A percentile compares a stretch with the other conserved stretches of the same genome.
These are phyloP conservation scores for Odontarrhena argentea DNA, from an alignment of 345 rosid genomes.

Conservation along the genomic window DNA sequence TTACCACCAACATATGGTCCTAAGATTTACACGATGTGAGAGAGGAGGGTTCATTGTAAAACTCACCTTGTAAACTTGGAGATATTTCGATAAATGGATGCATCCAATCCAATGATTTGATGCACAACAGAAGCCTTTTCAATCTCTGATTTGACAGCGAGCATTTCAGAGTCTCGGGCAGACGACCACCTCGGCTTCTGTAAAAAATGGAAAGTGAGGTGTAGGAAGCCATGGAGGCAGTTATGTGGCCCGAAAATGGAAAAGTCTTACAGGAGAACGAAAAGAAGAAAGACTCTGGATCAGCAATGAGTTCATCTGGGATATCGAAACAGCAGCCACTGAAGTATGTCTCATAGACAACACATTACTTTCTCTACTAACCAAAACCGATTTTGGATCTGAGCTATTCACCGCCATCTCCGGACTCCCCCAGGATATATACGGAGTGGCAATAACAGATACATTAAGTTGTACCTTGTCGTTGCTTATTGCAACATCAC, in stretches of 20 bases:
- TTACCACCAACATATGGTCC: not conserved
- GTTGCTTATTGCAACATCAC: constrained; percentile 29
- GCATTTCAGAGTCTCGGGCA: constrained; percentile 59
- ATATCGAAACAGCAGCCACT: constrained; percentile 43
- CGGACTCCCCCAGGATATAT: constrained; percentile 30
- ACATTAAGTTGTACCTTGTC: constrained; percentile 17
- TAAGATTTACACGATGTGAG: not conserved
- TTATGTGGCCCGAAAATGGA: no score
- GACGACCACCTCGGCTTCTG: constrained; percentile 64
- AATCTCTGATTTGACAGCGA: constrained; percentile 58
- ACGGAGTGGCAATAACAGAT: constrained; percentile 13
- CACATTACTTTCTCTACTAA: constrained; percentile 30
- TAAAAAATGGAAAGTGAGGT: constrained; percentile 20
- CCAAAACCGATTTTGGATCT: constrained; percentile 11
- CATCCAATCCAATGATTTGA: constrained; percentile 44
- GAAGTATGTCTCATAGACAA: constrained; percentile 12
- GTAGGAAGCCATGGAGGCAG: not conserved
- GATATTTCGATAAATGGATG: constrained; percentile 62
- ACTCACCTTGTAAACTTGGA: constrained; percentile 68
- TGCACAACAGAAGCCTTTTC: constrained; percentile 53
- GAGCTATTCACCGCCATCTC: constrained; percentile 21
- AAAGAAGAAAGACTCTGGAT: constrained; percentile 49
- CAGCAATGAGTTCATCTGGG: constrained; percentile 62
- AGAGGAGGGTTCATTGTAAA: constrained; percentile 4
- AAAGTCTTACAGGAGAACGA: constrained; percentile 52